These are phyloP conservation scores for Ciborinia camelliae DNA, from an alignment of 2,329 filamentous ascomycete genomes.

Conservation along the genomic window DNA sequence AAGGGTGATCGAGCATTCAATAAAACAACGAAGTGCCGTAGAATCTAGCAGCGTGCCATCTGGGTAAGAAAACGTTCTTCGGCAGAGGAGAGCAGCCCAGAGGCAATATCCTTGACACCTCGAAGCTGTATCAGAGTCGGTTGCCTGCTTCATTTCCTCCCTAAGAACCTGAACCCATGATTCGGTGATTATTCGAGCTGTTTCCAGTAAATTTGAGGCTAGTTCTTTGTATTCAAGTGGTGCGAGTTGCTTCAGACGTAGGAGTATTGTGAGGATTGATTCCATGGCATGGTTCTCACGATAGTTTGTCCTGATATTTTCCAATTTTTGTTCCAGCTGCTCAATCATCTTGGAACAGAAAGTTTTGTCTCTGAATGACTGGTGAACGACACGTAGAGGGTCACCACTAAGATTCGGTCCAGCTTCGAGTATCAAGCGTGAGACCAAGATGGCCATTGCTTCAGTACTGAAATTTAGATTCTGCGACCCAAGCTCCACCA, in stretches of 20 bases:
- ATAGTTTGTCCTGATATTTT: constrained; percentile 52
- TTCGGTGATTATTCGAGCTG: constrained; percentile 44
- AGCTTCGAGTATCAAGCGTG: constrained; percentile 51
- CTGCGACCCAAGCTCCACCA: constrained; percentile 49
- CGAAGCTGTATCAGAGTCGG: constrained; percentile 40
- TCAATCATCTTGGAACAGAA: constrained; percentile 51
- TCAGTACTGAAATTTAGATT: constrained; percentile 59
- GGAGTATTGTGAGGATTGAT: constrained; percentile 49
- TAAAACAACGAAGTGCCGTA: constrained; percentile 34
- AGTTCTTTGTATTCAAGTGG: constrained; percentile 7
- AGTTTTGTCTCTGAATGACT: constrained; percentile 44
- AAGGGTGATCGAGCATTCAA: constrained; percentile 44
- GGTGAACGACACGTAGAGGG: constrained; percentile 47
- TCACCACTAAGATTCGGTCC: constrained; percentile 45
- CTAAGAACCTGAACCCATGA: constrained; percentile 51
- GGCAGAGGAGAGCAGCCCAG: constrained; percentile 55
- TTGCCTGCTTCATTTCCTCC: constrained; percentile 42
- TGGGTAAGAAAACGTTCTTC: constrained; percentile 43
- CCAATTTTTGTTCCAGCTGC: constrained; percentile 47
- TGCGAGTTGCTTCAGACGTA: constrained; percentile 39
- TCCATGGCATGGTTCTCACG: constrained; percentile 58
- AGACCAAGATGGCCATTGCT: constrained; percentile 48
- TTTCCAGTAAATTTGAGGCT: constrained; percentile 39
- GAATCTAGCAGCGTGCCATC: not conserved
- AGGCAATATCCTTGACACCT: constrained; percentile 47